These are phyloP conservation scores for Pyropia yezoensis DNA, from an alignment of 23 red algal species.

Conservation along the genomic window DNA sequence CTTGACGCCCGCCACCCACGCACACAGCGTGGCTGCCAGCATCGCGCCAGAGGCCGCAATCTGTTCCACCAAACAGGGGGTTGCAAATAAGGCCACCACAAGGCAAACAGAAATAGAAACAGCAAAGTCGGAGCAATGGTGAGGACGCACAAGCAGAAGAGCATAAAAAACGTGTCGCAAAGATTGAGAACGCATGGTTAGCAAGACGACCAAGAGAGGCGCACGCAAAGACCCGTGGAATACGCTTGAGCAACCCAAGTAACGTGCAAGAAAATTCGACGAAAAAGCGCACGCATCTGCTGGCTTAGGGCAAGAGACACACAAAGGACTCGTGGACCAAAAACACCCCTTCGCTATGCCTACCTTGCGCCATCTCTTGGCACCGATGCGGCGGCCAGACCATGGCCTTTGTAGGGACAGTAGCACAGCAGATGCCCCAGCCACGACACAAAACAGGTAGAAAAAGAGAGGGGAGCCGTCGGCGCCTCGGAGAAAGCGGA, in stretches of 20 bases:
- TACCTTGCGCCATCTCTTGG: conserved; percentile 29
- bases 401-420: conserved; percentile 36
- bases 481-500: conserved; percentile 15
- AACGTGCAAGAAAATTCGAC: too few species aligned
- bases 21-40: conserved; percentile 19
- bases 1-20: conserved; percentile 38
- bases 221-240: neutral
- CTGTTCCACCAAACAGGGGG: neutral
- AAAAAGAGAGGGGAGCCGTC: conserved; percentile 2
- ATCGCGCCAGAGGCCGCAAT: conserved; percentile 10
- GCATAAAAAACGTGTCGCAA: neutral
- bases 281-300: too few species aligned
- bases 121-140: neutral
- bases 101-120: neutral
- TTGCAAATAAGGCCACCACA: neutral
- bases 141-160: neutral
- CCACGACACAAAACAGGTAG: conserved; percentile 22
- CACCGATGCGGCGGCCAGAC: conserved; percentile 51
- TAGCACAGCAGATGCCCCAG: conserved; percentile 12
- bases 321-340: neutral
- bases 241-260: too few species aligned
- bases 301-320: neutral
- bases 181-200: too few species aligned
- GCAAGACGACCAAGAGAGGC: neutral
- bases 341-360: neutral